Evolutionary conservation across 106 monocot species (phyloP), one percentile per base, ranked within the genome.

Genomic region (Apostasia ramifera): DNA sequence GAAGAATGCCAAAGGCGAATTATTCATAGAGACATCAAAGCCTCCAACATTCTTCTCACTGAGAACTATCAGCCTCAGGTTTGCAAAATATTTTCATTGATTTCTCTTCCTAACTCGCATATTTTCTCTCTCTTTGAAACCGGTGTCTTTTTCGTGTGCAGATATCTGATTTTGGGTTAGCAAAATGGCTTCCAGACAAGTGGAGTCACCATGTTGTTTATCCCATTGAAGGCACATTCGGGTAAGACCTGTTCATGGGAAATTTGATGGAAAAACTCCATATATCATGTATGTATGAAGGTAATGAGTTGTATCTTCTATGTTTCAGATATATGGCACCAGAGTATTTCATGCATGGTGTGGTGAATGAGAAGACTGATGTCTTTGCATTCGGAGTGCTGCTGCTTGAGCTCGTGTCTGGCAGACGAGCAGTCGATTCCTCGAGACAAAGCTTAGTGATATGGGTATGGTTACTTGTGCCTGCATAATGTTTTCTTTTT

Each of bases 161-260:
- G 92, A 98, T 98, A n/a, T 98, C 97, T 26, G 97, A 98, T 75
- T 98, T 98, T 59, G 97, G 97, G 8, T 81, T 98, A 9, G 97
- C 97, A 60, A 98, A 98, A 78, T 98, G 97, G 97, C 89, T 98
- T 7, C 97, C 97, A 2, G 92, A 90, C 13, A 78, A 90, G 8
- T 98, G 84, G 97, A 76, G 53, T 45, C 87, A 93, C 49, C 97
- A 90, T 48, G 69, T 81, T n/a, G 84, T 98, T 45, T 98, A 86
- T 68, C 97, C 97, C 8, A 87, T 98, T 56, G 97, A 98, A 89
- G 92, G 97, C 60, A 98, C 97, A 46, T 92, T 98, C 45, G 97
- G 97, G 97, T 97, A 60, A 47, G 70, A 64, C 42, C 3, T 1
- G 50, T 45, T 47, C 15, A 3, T 48, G 65, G 4, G 48, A 47